phyloP scores from a whole-genome alignment of 345 rosid species.

The Heritiera fomes region DNA sequence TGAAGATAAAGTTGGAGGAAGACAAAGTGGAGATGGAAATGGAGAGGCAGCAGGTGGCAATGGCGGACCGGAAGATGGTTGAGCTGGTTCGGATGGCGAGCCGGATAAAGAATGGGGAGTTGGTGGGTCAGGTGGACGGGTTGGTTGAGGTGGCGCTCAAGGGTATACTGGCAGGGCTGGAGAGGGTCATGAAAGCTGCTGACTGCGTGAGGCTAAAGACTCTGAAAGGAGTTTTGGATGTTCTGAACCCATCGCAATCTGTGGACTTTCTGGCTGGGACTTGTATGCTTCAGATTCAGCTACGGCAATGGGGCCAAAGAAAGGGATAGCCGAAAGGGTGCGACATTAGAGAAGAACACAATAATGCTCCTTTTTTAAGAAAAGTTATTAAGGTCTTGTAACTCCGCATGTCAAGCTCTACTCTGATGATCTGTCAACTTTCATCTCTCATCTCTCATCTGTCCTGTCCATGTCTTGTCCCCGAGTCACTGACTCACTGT shows the following conservation, averaged over 20 bases:
- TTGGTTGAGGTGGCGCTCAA: slow-evolving; percentile 50
- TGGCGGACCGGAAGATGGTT: slow-evolving; percentile 66
- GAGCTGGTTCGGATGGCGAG: slow-evolving; percentile 54
- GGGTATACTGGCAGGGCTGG: slow-evolving; percentile 47
- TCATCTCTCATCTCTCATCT: no score
- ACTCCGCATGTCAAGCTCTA: no score
- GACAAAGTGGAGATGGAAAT: slow-evolving; percentile 73
- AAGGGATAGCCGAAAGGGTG: background rate
- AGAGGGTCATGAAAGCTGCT: slow-evolving; percentile 71
- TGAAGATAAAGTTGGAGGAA: slow-evolving; percentile 60
- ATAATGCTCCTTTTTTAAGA: slow-evolving; percentile 8
- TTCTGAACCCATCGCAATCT: slow-evolving; percentile 54
- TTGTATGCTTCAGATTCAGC: slow-evolving; percentile 55
- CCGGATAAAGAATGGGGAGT: slow-evolving; percentile 26
- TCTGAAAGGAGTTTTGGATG: slow-evolving; percentile 69
- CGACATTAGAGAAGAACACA: background rate
- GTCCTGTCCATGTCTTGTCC: no score
- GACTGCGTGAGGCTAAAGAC: slow-evolving; percentile 83
- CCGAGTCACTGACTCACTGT: no score
- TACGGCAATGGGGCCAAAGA: slow-evolving; percentile 46
- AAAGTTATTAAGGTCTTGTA: background rate
- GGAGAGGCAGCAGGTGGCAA: slow-evolving; percentile 79
- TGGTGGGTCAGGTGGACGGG: slow-evolving; percentile 27
- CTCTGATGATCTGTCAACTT: no score
- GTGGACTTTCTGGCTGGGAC: slow-evolving; percentile 62